Evolutionary conservation across 2,329 filamentous ascomycete genomes (phyloP).

Genomic region (Verruconis gallopava): DNA sequence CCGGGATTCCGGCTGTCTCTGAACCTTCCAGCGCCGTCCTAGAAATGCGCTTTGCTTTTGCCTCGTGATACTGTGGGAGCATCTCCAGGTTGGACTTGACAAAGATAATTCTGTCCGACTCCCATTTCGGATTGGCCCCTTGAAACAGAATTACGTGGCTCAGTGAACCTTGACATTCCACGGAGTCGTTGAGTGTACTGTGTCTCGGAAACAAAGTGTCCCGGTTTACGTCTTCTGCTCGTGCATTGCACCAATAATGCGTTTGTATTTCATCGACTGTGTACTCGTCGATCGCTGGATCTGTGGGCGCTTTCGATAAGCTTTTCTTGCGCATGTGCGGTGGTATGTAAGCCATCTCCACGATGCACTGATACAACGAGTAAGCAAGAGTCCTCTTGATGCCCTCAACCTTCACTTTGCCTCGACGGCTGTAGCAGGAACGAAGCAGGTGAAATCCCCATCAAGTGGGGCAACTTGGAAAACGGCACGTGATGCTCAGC

Average conservation of each 20-base stretch:
- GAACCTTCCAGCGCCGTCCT: background rate
- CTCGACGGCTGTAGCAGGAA: no score
- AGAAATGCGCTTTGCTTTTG: background rate
- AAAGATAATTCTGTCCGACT: constrained; percentile 17
- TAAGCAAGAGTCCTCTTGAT: no score
- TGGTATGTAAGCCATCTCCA: no score
- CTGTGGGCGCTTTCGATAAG: no score
- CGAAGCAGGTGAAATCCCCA: no score
- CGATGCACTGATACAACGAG: no score
- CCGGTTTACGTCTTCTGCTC: background rate
- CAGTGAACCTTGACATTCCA: constrained; percentile 13
- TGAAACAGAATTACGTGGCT: constrained; percentile 17
- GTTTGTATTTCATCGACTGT: constrained; percentile 6
- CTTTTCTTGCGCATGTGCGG: no score
- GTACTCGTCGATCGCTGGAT: no score
- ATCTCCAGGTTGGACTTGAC: constrained; percentile 19
- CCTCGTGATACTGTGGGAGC: constrained; percentile 12
- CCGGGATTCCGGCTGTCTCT: background rate
- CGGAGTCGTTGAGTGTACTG: constrained; percentile 13
- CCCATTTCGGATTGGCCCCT: constrained; percentile 18
- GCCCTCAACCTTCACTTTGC: no score
- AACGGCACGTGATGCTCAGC: no score
- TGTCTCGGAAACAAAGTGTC: background rate
- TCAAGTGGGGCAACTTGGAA: no score
- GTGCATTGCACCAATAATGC: constrained; percentile 10